Evolutionary conservation across 1,139 yeast species (phyloP), one percentile per base, ranked within the genome.

Genomic region (Komagataea norvegica): DNA sequence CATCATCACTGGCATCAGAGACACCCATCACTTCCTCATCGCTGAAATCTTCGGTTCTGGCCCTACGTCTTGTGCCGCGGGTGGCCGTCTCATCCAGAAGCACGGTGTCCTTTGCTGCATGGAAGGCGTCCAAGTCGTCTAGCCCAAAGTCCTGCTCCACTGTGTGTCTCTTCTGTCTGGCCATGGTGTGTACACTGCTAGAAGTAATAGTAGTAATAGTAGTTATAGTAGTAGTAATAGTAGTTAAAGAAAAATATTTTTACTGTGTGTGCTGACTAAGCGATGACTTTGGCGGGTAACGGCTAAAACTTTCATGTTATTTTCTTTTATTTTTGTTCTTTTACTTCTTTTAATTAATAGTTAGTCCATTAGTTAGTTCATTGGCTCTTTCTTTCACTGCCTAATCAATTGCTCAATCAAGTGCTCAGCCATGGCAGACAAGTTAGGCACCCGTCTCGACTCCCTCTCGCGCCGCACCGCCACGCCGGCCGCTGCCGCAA

Each of bases 81-180:
- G 74, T 79, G 1, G 89, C 83, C 36, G 89, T 83, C 36, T 73
- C 67, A 5, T 76, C 78, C 34, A 82, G 61, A 40, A 83, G 54
- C 9, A 80, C 60, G 56, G 77, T 72, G 51, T 82, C 89, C 49
- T 70, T 70, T 44, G 74, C 75, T n/a, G 74, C 74, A 49, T 79
- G 78, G 59, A 83, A 81, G 20, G 72, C 75, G 55, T 85, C 94
- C 9, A 84, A 81, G 52, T 83, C 94, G 55, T 80, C 79, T 25
- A 72, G 56, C 8, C 68, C 69, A 46, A 60, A 61, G 38, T 56
- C 58, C 16, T 52, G 56, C 15, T 49, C 54, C 3, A 36, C 19
- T 30, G 25, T 33, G 33, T 38, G 24, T 32, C 31, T 29, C 39
- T 34, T 32, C 37, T 43, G 21, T 43, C 39, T 46, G 16, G 35